These are phyloP conservation scores for Wickerhamiella hasegawae DNA, from an alignment of 805 yeast species.

Conservation along the genomic window DNA sequence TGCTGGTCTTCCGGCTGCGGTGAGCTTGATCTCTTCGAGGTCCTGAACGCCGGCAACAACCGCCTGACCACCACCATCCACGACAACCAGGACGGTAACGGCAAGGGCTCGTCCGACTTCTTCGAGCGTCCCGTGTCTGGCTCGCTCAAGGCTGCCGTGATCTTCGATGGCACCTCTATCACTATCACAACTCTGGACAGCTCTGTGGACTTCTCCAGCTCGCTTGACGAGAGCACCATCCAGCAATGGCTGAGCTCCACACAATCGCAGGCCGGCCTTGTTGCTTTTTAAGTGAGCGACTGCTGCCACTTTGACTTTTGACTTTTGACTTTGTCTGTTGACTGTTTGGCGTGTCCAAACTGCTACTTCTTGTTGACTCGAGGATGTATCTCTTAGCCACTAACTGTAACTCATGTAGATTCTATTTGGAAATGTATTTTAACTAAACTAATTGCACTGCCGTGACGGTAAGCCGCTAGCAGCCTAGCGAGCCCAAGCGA, in stretches of 20 bases:
- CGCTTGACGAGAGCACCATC: constrained; percentile 43
- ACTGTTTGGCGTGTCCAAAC: no score
- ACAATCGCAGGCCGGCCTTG: constrained; percentile 32
- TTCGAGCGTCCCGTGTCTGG: constrained; percentile 68
- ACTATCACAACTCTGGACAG: constrained; percentile 47
- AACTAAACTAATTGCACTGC: no score
- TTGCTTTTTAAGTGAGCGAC: constrained; percentile 4
- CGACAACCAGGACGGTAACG: constrained; percentile 62
- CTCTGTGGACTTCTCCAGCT: constrained; percentile 31
- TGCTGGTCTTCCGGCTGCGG: constrained; percentile 98
- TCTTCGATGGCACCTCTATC: constrained; percentile 39
- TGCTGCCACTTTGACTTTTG: no score
- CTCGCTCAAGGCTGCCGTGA: constrained; percentile 77
- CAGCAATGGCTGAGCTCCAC: constrained; percentile 20
- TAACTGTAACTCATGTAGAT: no score
- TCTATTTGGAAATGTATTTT: no score
- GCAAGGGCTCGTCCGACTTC: constrained; percentile 82
- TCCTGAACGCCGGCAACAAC: constrained; percentile 58
- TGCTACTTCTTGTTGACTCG: no score
- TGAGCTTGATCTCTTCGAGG: constrained; percentile 89
- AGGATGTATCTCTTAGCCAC: no score
- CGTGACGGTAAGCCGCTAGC: no score
- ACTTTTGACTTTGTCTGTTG: no score
- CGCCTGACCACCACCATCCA: constrained; percentile 65
- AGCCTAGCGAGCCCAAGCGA: no score